phyloP scores from a whole-genome alignment of 2,329 filamentous ascomycete species.

The Monosporascus cannonballus region DNA sequence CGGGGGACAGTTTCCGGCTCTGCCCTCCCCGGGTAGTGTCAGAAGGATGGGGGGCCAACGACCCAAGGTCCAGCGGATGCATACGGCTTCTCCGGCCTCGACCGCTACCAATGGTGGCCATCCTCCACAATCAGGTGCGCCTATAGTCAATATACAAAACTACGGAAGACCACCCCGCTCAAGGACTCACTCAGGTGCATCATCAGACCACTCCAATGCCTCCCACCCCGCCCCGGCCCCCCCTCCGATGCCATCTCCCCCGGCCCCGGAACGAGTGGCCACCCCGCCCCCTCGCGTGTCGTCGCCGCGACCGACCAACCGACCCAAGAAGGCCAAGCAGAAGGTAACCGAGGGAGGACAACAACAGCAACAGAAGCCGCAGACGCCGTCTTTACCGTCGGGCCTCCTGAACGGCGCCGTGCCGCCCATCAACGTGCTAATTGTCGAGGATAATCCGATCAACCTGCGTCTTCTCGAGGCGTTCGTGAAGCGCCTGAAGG shows the following conservation, averaged over 20 bases:
- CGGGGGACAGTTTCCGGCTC: conserved; percentile 70
- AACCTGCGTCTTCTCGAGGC: conserved; percentile 90
- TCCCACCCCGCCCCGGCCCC: conserved; percentile 40
- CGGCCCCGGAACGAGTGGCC: conserved; percentile 50
- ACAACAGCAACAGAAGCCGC: conserved; percentile 26
- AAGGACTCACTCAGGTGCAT: conserved; percentile 51
- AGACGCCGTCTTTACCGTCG: conserved; percentile 41
- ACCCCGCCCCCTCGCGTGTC: conserved; percentile 44
- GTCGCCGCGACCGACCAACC: conserved; percentile 42
- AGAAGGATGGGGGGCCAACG: conserved; percentile 36
- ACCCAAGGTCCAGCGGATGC: conserved; percentile 55
- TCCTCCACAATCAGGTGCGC: conserved; percentile 30
- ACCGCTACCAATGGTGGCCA: conserved; percentile 48
- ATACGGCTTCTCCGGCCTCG: conserved; percentile 67
- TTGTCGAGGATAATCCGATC: conserved; percentile 98
- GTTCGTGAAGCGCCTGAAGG: conserved; percentile 92
- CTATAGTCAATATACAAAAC: conserved; percentile 31
- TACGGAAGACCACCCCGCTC: conserved; percentile 41
- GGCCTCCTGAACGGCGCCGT: conserved; percentile 74
- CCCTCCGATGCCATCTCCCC: conserved; percentile 42
- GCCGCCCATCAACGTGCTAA: conserved; percentile 92
- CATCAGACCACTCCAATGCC: conserved; percentile 44
- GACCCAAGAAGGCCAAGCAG: conserved; percentile 50
- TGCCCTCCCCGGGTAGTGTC: conserved; percentile 76
- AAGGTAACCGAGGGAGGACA: conserved; percentile 26